phyloP scores from a whole-genome alignment of 192 early-diverging fungal genomes.

The Rhizoclosmatium globosum region DNA sequence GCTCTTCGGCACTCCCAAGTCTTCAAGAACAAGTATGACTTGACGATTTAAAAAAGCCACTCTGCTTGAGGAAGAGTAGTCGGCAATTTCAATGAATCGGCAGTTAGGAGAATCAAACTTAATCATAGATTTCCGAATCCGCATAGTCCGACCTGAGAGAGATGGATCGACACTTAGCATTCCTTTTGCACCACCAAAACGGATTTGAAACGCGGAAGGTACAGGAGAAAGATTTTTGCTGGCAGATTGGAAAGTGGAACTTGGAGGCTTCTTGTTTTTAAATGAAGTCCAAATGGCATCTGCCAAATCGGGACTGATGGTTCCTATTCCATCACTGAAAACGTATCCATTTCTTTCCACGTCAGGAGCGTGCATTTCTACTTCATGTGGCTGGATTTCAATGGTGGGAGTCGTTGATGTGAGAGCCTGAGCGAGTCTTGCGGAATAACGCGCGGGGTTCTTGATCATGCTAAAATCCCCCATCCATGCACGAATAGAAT shows the following conservation, averaged over 20 bases:
- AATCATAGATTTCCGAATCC: slow-evolving; percentile 62
- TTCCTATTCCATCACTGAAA: slow-evolving; percentile 82
- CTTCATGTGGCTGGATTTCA: slow-evolving; percentile 33
- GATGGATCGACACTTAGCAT: slow-evolving; percentile 40
- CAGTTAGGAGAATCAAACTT: slow-evolving; percentile 60
- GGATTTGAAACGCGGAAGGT: slow-evolving; percentile 72
- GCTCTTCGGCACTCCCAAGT: slow-evolving; percentile 64
- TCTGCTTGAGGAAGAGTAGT: slow-evolving; percentile 50
- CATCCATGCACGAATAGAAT: slow-evolving; percentile 71
- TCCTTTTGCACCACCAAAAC: slow-evolving; percentile 69
- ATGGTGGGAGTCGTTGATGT: slow-evolving; percentile 20
- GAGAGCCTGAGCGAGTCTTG: slow-evolving; percentile 62
- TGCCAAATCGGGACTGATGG: slow-evolving; percentile 61
- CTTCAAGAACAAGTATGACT: slow-evolving; percentile 65
- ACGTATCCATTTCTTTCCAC: slow-evolving; percentile 62
- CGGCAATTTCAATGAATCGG: slow-evolving; percentile 64
- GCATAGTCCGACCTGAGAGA: slow-evolving; percentile 47
- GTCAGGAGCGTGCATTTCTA: slow-evolving; percentile 58
- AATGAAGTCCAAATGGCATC: slow-evolving; percentile 31
- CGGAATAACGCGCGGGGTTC: slow-evolving; percentile 73
- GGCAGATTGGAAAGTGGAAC: no score
- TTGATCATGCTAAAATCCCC: slow-evolving; percentile 72
- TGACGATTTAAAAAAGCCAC: slow-evolving; percentile 70
- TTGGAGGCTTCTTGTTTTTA: slow-evolving; percentile 16
- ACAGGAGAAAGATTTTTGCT: no score